phyloP scores from a whole-genome alignment of 495 filamentous ascomycete genomes.

The Neurospora sp. region DNA sequence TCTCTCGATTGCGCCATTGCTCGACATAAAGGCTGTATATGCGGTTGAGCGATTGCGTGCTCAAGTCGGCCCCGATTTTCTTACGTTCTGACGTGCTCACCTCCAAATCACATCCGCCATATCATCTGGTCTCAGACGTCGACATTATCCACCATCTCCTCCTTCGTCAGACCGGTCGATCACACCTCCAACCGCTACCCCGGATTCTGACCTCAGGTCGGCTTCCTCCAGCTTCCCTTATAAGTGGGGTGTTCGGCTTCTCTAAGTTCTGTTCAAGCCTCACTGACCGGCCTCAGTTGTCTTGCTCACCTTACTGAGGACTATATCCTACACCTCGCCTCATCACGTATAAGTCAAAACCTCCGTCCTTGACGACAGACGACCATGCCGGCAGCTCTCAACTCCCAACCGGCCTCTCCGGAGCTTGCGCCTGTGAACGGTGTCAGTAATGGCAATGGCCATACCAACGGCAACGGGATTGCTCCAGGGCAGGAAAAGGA shows the following conservation, averaged over 20 bases:
- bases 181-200: not conserved
- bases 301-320: not conserved
- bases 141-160: not conserved
- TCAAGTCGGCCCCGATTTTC: not conserved
- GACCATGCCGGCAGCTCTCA: constrained; percentile 46
- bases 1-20: not conserved
- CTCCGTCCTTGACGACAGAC: not conserved
- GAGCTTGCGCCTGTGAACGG: constrained; percentile 4
- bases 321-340: not conserved
- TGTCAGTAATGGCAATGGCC: not conserved
- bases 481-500: constrained; percentile 1
- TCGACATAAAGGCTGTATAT: not conserved
- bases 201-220: not conserved
- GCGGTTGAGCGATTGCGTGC: not conserved
- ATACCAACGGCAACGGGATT: not conserved
- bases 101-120: not conserved
- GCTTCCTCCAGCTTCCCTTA: not conserved
- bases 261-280: not conserved
- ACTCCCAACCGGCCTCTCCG: constrained; percentile 36
- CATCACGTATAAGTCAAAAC: not conserved
- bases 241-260: not conserved
- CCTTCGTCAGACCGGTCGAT: not conserved
- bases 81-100: not conserved
- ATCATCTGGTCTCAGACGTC: not conserved
- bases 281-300: not conserved